These are phyloP conservation scores for Tilletiopsis washingtonensis DNA, from an alignment of 1,284 basidiomycete genomes.

Conservation along the genomic window DNA sequence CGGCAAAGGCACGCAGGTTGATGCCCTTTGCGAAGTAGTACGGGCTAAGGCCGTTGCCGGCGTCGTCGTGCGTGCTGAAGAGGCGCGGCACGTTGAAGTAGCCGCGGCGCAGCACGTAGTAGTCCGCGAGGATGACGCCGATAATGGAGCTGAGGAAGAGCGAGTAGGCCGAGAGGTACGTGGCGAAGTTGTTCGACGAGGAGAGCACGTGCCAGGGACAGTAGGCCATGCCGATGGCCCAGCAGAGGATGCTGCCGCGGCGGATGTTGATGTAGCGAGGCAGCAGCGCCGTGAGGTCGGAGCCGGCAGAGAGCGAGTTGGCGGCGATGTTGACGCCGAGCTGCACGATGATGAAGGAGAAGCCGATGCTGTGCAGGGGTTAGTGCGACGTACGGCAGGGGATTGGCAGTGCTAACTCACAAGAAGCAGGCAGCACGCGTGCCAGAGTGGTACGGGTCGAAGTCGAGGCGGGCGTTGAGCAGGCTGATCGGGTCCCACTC, in stretches of 20 bases:
- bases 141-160: slow-evolving; percentile 48
- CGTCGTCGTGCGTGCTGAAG: slow-evolving; percentile 50
- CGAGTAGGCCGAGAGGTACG: slow-evolving; percentile 67
- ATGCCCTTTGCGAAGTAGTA: slow-evolving; percentile 70
- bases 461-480: slow-evolving; percentile 61
- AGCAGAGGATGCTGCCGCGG: slow-evolving; percentile 70
- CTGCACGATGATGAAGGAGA: slow-evolving; percentile 67
- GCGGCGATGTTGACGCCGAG: slow-evolving; percentile 60
- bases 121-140: slow-evolving; percentile 54
- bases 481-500: slow-evolving; percentile 75
- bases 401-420: no score
- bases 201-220: slow-evolving; percentile 71
- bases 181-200: slow-evolving; percentile 67
- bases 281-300: slow-evolving; percentile 68
- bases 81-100: slow-evolving; percentile 66
- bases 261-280: slow-evolving; percentile 77
- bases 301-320: slow-evolving; percentile 75
- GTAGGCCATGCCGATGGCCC: slow-evolving; percentile 66
- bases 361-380: no score
- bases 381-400: no score
- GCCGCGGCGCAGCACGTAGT: slow-evolving; percentile 67
- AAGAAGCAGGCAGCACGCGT: slow-evolving; percentile 54
- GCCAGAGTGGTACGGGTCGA: slow-evolving; percentile 55
- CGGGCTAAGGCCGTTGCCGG: slow-evolving; percentile 50
- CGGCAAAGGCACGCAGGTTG: slow-evolving; percentile 58